These are phyloP conservation scores for Aspergillus wentii DNA, from an alignment of 495 filamentous ascomycete species.

Conservation along the genomic window DNA sequence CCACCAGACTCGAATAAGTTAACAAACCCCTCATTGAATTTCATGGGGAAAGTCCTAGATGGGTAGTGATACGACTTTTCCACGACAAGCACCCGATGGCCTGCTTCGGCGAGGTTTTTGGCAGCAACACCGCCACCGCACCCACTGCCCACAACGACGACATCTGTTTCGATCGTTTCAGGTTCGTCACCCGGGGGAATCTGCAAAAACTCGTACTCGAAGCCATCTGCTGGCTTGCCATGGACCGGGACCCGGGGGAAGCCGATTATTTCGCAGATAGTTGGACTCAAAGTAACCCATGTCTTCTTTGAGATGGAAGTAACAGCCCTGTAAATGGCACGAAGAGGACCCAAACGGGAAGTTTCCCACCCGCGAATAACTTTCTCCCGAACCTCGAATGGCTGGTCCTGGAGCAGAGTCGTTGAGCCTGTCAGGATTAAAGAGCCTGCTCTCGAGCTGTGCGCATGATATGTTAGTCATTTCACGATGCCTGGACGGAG, in stretches of 20 bases:
- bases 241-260: conserved; percentile 58
- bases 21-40: conserved; percentile 43
- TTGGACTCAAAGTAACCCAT: conserved; percentile 58
- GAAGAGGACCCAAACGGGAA: conserved; percentile 55
- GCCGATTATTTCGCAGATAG: conserved; percentile 51
- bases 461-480: conserved; percentile 4
- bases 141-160: conserved; percentile 81
- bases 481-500: not conserved
- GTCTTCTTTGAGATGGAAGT: conserved; percentile 47
- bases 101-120: conserved; percentile 72
- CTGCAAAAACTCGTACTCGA: conserved; percentile 50
- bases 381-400: conserved; percentile 52
- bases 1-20: conserved; percentile 64
- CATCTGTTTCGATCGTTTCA: conserved; percentile 67
- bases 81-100: conserved; percentile 70
- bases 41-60: conserved; percentile 69
- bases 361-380: conserved; percentile 55
- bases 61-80: conserved; percentile 78
- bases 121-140: conserved; percentile 83
- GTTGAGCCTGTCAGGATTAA: conserved; percentile 61
- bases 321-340: conserved; percentile 52
- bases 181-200: conserved; percentile 39
- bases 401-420: conserved; percentile 58
- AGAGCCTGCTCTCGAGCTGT: conserved; percentile 64
- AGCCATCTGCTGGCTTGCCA: conserved; percentile 53